Evolutionary conservation across 2,329 filamentous ascomycete genomes (phyloP), one percentile per base, ranked within the genome.

Genomic region (Leptographium wingfieldii): DNA sequence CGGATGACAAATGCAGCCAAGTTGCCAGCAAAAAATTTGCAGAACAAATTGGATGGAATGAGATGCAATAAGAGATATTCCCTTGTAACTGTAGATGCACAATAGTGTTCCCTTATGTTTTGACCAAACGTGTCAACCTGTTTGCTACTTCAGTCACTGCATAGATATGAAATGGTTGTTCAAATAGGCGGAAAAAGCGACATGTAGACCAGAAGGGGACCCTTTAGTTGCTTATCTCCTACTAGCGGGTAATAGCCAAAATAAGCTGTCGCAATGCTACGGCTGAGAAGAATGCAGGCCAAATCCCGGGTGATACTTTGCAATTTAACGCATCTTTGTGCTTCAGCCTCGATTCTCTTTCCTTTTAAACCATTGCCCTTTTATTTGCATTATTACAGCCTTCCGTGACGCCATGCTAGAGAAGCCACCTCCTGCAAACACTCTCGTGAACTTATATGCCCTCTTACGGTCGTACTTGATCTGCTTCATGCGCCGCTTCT

Each of bases 361-460:
- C 48, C 49, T 16, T 16, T 10, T 53, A 16, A 14, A 53, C 6
- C 14, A 31, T 3, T 27, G 33, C 35, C 35, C 52, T 54, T 11
- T 19, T 54, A 54, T 27, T 33, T 54, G 51, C 22, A 27, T 40
- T 55, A 25, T 33, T 33, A 12, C 25, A 56, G 40, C 55, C 14
- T 31, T 56, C 55, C 55, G 22, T 46, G 55, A 56, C 55, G 55
- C 55, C 55, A 16, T 48, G 55, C 55, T 56, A 55, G 51, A 33
- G 7, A n/a, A 54, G 33, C 27, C 51, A 33, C 27, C 14, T 33
- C 51, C 27, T 27, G 22, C n/a, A 55, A 51, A 29, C 22, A 22
- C 48, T 16, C 25, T 25, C 14, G 22, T 27, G 48, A 27, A 19
- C 31, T 40, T 14, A 33, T 33, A 19, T 16, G 38, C 29, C n/a